Conservation (phyloP, 305 asterid genomes). For the Ilex paraguariensis region DNA sequence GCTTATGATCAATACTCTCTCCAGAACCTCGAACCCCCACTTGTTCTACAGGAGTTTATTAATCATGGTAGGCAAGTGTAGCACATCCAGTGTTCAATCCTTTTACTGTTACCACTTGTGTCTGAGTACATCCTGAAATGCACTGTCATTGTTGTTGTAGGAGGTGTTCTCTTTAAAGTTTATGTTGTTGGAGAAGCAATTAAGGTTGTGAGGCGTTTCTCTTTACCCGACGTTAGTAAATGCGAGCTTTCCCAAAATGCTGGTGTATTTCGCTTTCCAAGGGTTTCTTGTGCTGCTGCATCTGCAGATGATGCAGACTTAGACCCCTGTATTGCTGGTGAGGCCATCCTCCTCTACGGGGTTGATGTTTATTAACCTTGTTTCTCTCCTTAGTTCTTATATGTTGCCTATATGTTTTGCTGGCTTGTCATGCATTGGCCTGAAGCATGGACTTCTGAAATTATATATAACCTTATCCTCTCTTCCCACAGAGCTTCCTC, state of each 20-base stretch:
- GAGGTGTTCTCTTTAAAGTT: slow-evolving; percentile 92
- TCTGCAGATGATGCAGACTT: slow-evolving; percentile 92
- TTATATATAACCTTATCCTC: too few species aligned
- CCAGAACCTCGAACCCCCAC: slow-evolving; percentile 85
- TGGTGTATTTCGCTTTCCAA: slow-evolving; percentile 86
- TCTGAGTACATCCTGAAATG: too few species aligned
- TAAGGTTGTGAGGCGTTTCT: slow-evolving; percentile 88
- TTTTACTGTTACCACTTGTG: too few species aligned
- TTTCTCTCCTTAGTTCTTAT: too few species aligned
- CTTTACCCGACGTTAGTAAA: slow-evolving; percentile 83
- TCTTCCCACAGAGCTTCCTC: slow-evolving; percentile 74
- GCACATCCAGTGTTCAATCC: too few species aligned
- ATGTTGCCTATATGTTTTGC: too few species aligned
- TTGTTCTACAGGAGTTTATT: slow-evolving; percentile 87
- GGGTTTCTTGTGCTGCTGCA: slow-evolving; percentile 97
- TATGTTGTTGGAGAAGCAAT: slow-evolving; percentile 94
- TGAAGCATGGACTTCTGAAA: too few species aligned
- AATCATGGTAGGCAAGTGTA: slow-evolving; percentile 60
- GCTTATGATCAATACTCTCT: slow-evolving; percentile 87
- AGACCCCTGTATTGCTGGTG: slow-evolving; percentile 86
- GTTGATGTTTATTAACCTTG: too few species aligned
- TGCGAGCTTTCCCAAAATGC: slow-evolving; percentile 46
- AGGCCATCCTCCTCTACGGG: slow-evolving; percentile 10
- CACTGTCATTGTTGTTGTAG: slow-evolving; percentile 25
- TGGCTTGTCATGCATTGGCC: too few species aligned